phyloP scores from a whole-genome alignment of 1,284 basidiomycete species.

The Malassezia slooffiae region DNA sequence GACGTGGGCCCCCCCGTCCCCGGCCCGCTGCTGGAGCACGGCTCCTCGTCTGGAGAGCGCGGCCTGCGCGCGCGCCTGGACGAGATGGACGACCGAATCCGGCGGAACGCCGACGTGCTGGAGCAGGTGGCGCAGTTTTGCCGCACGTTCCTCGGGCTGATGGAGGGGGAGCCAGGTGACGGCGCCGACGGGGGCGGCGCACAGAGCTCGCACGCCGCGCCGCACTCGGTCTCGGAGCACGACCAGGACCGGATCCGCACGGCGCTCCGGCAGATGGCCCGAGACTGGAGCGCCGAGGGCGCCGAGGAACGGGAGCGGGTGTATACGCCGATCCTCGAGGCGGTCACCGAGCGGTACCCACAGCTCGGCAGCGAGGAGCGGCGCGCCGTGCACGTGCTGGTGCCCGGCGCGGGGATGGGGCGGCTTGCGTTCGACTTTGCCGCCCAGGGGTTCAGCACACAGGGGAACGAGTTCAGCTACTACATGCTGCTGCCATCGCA shows the following conservation, averaged over 20 bases:
- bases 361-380: conserved; percentile 7
- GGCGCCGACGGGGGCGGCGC: conserved; percentile 3
- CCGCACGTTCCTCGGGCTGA: conserved; percentile 27
- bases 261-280: conserved; percentile 41
- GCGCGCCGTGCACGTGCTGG: conserved; percentile 24
- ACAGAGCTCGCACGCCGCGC: background rate
- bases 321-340: conserved; percentile 32
- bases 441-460: conserved; percentile 27
- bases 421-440: conserved; percentile 40
- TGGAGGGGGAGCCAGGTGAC: too few relatives aligned
- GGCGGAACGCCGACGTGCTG: conserved; percentile 39
- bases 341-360: conserved; percentile 20
- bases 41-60: background rate
- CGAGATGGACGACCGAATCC: conserved; percentile 45
- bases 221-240: conserved; percentile 18
- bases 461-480: conserved; percentile 46
- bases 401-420: conserved; percentile 41
- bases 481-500: conserved; percentile 44
- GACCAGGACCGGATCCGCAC: conserved; percentile 43
- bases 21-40: conserved; percentile 16
- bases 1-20: conserved; percentile 20
- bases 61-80: conserved; percentile 30
- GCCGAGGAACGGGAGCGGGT: conserved; percentile 23
- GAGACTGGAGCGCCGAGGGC: conserved; percentile 40
- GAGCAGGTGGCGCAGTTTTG: conserved; percentile 31